Conservation (phyloP, 2,329 filamentous ascomycete species). For the Neonectria sp. region DNA sequence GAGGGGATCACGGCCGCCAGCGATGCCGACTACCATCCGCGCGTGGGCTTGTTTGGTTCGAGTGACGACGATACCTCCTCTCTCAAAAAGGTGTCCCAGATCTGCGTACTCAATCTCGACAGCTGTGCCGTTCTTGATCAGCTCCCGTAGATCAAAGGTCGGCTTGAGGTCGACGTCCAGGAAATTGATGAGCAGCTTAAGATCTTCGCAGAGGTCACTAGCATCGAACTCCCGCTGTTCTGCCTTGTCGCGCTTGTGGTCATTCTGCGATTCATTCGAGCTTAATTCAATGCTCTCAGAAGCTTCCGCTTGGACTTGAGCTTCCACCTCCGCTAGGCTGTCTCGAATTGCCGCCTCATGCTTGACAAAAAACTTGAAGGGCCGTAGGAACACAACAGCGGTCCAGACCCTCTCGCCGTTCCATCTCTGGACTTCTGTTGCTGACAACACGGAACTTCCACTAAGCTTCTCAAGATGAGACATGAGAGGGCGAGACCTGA, state of each 20-base stretch:
- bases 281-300: not conserved
- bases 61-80: conserved; percentile 18
- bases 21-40: conserved; percentile 5
- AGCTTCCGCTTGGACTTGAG: too few species aligned
- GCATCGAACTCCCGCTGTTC: not conserved
- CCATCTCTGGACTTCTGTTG: not conserved
- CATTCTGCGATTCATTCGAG: not conserved
- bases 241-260: not conserved
- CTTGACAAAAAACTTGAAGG: conserved; percentile 25
- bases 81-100: conserved; percentile 34
- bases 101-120: conserved; percentile 30
- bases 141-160: conserved; percentile 21
- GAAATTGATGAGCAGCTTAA: conserved; percentile 32
- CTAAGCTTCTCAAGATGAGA: conserved; percentile 7
- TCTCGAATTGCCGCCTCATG: conserved; percentile 24
- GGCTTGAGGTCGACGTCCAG: conserved; percentile 30
- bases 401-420: not conserved
- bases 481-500: conserved; percentile 13
- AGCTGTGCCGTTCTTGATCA: conserved; percentile 22
- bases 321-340: not conserved
- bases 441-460: not conserved
- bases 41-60: conserved; percentile 6
- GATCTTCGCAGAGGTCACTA: conserved; percentile 15
- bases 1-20: conserved; percentile 20
- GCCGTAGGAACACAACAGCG: conserved; percentile 13